phyloP scores from a whole-genome alignment of 176 grass and related monocot genomes.

The Zoysia japonica region DNA sequence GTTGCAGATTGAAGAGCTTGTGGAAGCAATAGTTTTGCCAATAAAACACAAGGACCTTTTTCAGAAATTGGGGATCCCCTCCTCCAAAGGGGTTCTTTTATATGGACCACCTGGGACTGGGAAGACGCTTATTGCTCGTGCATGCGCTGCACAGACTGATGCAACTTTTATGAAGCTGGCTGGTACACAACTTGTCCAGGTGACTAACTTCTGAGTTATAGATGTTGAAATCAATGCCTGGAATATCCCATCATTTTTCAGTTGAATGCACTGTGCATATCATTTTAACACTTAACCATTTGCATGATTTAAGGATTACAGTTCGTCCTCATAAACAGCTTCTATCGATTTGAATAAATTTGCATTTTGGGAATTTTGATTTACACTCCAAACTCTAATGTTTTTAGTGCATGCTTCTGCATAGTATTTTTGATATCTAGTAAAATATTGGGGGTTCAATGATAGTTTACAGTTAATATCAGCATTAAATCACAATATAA shows the following conservation, averaged over 20 bases:
- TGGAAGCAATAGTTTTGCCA: conserved; percentile 91
- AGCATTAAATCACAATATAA: neutral
- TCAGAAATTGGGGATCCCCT: conserved; percentile 81
- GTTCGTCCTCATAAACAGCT: neutral
- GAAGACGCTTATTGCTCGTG: conserved; percentile 92
- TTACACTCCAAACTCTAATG: neutral
- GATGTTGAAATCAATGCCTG: neutral
- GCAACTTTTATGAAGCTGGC: conserved; percentile 93
- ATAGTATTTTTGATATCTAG: neutral
- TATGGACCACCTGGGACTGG: conserved; percentile 96
- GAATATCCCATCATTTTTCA: neutral
- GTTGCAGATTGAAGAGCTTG: conserved; percentile 89
- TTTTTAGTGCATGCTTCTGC: neutral
- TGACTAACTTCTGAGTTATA: conserved; percentile 10
- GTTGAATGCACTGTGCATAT: neutral
- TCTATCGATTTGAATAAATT: neutral
- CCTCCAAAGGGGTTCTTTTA: conserved; percentile 98
- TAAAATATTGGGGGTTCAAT: neutral
- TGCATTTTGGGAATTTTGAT: neutral
- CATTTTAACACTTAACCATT: neutral
- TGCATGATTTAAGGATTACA: neutral
- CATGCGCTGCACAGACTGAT: conserved; percentile 89
- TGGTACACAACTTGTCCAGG: conserved; percentile 89
- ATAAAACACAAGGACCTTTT: conserved; percentile 87
- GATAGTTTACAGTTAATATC: neutral